These are phyloP conservation scores for Venturia effusa DNA, from an alignment of 2,329 filamentous ascomycete genomes.

Conservation along the genomic window DNA sequence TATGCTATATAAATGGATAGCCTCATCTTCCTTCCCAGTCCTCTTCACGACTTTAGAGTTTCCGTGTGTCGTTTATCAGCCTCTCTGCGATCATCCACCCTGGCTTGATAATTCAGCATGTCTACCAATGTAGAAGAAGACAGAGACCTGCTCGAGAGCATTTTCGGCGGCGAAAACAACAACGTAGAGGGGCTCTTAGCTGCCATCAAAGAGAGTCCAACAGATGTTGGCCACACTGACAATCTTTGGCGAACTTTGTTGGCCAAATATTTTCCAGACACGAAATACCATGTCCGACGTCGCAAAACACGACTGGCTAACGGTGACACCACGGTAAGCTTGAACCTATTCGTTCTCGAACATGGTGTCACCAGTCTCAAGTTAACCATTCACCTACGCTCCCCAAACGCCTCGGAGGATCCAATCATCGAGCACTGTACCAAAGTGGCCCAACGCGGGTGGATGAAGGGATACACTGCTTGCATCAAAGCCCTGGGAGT, in stretches of 20 bases:
- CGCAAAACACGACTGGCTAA: not conserved
- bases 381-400: too few species aligned
- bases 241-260: not conserved
- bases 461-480: not conserved
- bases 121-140: not conserved
- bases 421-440: too few species aligned
- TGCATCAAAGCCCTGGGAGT: not conserved
- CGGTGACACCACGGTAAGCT: too few species aligned
- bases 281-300: not conserved
- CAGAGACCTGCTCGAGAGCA: not conserved
- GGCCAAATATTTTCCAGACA: not conserved
- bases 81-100: not conserved
- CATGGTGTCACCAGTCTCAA: too few species aligned
- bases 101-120: not conserved
- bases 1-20: too few species aligned
- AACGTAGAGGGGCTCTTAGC: not conserved
- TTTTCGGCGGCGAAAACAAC: not conserved
- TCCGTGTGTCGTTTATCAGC: too few species aligned
- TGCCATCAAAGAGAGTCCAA: not conserved
- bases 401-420: too few species aligned
- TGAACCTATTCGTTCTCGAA: too few species aligned
- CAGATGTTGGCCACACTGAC: not conserved
- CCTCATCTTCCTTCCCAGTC: too few species aligned
- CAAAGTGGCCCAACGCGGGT: too few species aligned
- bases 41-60: too few species aligned